These are phyloP conservation scores for Paraglomus occultum DNA, from an alignment of 192 early-diverging fungal species.

Conservation along the genomic window DNA sequence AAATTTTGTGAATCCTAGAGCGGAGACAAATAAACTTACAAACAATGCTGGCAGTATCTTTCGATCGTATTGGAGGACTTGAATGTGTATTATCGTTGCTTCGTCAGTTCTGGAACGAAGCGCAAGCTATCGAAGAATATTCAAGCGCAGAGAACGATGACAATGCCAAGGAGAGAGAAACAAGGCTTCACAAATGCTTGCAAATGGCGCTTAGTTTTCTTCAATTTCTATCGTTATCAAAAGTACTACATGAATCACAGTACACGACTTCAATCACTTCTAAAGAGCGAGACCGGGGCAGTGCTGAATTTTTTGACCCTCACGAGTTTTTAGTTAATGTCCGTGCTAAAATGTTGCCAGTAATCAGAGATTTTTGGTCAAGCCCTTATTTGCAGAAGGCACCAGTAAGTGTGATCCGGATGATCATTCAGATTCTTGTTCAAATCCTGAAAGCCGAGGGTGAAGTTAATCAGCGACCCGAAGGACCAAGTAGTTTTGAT, in stretches of 20 bases:
- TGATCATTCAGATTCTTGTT: slow-evolving; percentile 58
- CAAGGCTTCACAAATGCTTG: slow-evolving; percentile 45
- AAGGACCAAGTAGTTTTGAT: slow-evolving; percentile 1
- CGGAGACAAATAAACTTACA: slow-evolving; percentile 57
- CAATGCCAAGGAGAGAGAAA: slow-evolving; percentile 36
- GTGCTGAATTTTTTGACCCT: slow-evolving; percentile 67
- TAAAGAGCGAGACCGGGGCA: slow-evolving; percentile 55
- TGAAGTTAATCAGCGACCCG: slow-evolving; percentile 49
- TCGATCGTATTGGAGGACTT: slow-evolving; percentile 56
- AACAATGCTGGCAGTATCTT: slow-evolving; percentile 59
- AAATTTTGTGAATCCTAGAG: slow-evolving; percentile 32
- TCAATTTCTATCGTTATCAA: slow-evolving; percentile 65
- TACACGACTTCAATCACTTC: slow-evolving; percentile 52
- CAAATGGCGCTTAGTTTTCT: slow-evolving; percentile 63
- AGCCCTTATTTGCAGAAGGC: slow-evolving; percentile 56
- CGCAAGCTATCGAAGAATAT: slow-evolving; percentile 32
- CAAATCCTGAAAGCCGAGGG: slow-evolving; percentile 75
- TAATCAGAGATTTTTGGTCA: slow-evolving; percentile 62
- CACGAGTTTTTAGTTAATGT: slow-evolving; percentile 64
- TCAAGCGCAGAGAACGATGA: slow-evolving; percentile 35
- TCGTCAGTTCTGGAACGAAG: slow-evolving; percentile 49
- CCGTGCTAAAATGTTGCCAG: slow-evolving; percentile 58
- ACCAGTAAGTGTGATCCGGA: slow-evolving; percentile 52
- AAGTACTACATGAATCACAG: slow-evolving; percentile 73
- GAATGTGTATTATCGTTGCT: slow-evolving; percentile 48